Percentiles rank a stretch among this genome's conserved stretches.
Conservation (phyloP, 1,284 basidiomycete genomes). For the Puccinia triticina region DNA sequence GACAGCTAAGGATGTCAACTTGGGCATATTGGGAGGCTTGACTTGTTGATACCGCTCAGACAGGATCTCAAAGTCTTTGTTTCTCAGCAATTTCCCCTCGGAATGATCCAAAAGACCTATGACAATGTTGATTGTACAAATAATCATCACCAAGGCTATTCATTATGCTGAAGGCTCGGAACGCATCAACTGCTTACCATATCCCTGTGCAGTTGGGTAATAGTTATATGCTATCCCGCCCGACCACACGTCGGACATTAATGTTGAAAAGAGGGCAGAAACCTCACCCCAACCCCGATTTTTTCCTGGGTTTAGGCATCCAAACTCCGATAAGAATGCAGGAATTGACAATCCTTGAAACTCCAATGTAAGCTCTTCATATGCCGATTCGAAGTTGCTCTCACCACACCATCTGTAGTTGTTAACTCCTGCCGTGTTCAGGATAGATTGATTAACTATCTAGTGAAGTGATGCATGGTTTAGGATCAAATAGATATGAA, state of each 20-base stretch:
- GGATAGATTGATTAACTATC: neutral
- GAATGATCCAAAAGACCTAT: constrained; percentile 3
- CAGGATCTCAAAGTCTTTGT: constrained; percentile 20
- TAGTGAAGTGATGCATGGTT: neutral
- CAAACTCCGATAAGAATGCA: constrained; percentile 36
- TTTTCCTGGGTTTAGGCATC: constrained; percentile 5
- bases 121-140: neutral
- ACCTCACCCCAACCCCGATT: constrained; percentile 12
- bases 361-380: constrained; percentile 28
- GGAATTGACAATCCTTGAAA: constrained; percentile 18
- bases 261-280: neutral
- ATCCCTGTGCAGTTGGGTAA: constrained; percentile 21
- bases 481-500: neutral
- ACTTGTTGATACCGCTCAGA: neutral
- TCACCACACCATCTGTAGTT: constrained; percentile 40
- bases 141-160: neutral
- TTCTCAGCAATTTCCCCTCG: neutral
- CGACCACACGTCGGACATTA: constrained; percentile 33
- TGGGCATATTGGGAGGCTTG: constrained; percentile 17
- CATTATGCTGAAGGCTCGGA: neutral
- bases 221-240: constrained; percentile 22
- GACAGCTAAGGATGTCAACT: neutral
- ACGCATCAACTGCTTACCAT: neutral
- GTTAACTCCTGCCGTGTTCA: constrained; percentile 15
- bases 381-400: constrained; percentile 9